Base-by-base conservation (phyloP, 2,329 filamentous ascomycete genomes). In the Fusarium robinianum region DNA sequence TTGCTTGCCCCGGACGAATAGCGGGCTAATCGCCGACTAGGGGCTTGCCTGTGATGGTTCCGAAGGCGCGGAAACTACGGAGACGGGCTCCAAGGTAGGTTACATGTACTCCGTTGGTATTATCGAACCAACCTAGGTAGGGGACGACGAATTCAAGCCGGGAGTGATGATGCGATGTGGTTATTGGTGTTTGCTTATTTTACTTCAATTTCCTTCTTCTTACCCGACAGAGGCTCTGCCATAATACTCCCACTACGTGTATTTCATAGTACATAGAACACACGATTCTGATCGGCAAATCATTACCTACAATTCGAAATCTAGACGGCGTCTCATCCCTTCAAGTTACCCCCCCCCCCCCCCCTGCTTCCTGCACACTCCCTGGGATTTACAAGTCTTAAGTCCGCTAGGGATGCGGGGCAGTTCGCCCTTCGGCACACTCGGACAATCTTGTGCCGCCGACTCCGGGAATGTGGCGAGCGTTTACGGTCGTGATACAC, bases 311-410 rank as follows among this genome's bases (percentile, higher is more conserved):
- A n/a, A n/a, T n/a, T n/a, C n/a, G n/a, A n/a, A n/a, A n/a, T n/a
- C n/a, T n/a, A n/a, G n/a, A n/a, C n/a, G n/a, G n/a, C n/a, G n/a
- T n/a, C n/a, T n/a, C n/a, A n/a, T n/a, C n/a, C n/a, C n/a, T n/a
- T n/a, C n/a, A n/a, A n/a, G n/a, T 5, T 15, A 5, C 26, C 12
- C 26, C n/a, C n/a, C n/a, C 22, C 22, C 33, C 15, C 14, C 19
- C 11, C 26, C 16, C 26, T 16, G 37, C 19, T n/a, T 9, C 10
- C 14, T 12, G 22, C 15, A n/a, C 18, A 25, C n/a, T 34, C 34
- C 24, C 23, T 58, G 56, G 57, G 53, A 49, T 44, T 59, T 58
- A 60, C 46, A 42, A 41, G 44, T 33, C 41, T 55, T 51, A 59
- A 59, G 51, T 59, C 57, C 57, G 57, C 46, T 38, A 24, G 32